Base-by-base conservation (phyloP, 2,329 filamentous ascomycete species). In the Ascosphaera aggregata region DNA sequence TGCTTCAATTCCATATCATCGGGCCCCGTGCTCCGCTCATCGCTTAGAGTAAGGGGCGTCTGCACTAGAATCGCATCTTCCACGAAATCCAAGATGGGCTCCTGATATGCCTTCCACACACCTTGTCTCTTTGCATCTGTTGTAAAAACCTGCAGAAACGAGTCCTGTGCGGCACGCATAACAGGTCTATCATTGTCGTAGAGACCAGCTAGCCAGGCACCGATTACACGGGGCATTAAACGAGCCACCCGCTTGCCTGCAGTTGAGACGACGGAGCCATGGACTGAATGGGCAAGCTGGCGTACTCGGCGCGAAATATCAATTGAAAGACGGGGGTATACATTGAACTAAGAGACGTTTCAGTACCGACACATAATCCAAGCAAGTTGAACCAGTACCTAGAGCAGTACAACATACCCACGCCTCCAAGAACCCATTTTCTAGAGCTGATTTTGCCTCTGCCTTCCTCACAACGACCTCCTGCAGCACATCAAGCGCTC, bases 1-100 rank as follows among this genome's bases (percentile, higher is more conserved):
- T 91, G 89, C 49, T 93, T 94, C 15, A 78, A 71, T 46, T 84
- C 71, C 3, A 82, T 75, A 53, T 98, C 89, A 47, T 95, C 86
- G 7, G 70, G 60, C 42, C 73, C 89, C 2, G 84, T 80, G 1
- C 74, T 81, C 18, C 86, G 70, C 57, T 91, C 80, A 52, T 98
- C 89, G 52, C 85, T 95, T 27, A 98, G 62, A 0, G 81, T 91
- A 27, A 76, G 67, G 2, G 76, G 57, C 0, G 78, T 86, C 56
- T 98, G 89, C 40, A 76, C 71, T 36, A 71, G 59, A 34, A 89
- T 69, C 3, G 82, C 81, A 49, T 81, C 73, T 41, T 69, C 71
- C 41, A 82, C 81, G 55, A 82, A 94, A 38, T 84, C 73, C 41
- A 95, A 62, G 34, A 94, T 82, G 20, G 79, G 70, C 4, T 65